These are phyloP conservation scores for Backusella parvicylindrica DNA, from an alignment of 192 early-diverging fungal species.

Conservation along the genomic window DNA sequence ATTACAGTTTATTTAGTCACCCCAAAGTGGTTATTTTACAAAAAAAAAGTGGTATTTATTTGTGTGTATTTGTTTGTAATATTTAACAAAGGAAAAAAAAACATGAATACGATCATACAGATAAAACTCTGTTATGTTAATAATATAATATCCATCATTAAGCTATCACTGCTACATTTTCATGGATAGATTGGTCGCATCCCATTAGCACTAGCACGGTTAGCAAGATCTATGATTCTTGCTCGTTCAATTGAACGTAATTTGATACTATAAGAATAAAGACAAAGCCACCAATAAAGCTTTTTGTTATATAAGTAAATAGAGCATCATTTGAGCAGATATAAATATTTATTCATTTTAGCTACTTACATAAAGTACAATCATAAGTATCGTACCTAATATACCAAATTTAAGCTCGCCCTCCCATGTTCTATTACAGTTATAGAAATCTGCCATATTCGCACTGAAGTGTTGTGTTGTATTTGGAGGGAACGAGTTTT, in stretches of 20 bases:
- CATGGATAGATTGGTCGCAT: not conserved
- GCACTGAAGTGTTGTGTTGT: not conserved
- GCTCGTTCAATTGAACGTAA: not conserved
- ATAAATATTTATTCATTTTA: not conserved
- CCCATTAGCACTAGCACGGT: not conserved
- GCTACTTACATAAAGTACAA: constrained; percentile 31
- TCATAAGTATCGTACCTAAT: constrained; percentile 21
- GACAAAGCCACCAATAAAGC: constrained; percentile 9
- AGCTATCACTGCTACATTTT: not conserved
- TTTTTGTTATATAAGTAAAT: not conserved
- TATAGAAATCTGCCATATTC: constrained; percentile 29
- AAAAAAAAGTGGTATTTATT: too few relatives aligned
- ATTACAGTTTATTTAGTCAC: too few relatives aligned
- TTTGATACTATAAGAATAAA: constrained; percentile 11
- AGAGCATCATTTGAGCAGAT: not conserved
- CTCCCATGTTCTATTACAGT: constrained; percentile 34
- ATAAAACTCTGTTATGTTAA: too few relatives aligned
- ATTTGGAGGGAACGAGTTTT: not conserved
- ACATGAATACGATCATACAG: too few relatives aligned
- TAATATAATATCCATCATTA: not conserved
- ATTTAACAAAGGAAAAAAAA: too few relatives aligned
- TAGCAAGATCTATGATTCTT: not conserved
- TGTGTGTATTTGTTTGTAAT: too few relatives aligned
- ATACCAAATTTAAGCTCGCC: constrained; percentile 34
- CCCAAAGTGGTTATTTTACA: too few relatives aligned